Evolutionary conservation across 192 early-diverging fungal genomes (phyloP).

Genomic region (Lobosporangium transversale): DNA sequence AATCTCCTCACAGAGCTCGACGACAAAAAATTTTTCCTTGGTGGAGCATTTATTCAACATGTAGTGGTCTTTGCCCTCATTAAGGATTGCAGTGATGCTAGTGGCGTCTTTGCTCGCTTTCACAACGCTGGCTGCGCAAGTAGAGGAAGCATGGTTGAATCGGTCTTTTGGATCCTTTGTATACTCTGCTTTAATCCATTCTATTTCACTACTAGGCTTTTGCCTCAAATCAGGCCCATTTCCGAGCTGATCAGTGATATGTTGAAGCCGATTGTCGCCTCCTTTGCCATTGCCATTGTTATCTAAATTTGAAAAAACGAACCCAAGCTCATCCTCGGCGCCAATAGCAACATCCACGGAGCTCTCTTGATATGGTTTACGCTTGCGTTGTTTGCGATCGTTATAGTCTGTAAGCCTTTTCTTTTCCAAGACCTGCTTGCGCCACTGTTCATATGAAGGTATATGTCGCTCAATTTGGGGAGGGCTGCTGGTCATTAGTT

Average conservation of each 20-base stretch:
- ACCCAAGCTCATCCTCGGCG: conserved; percentile 42
- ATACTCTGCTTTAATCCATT: conserved; percentile 48
- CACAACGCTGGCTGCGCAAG: conserved; percentile 92
- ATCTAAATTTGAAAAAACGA: conserved; percentile 41
- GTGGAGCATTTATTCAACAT: conserved; percentile 92
- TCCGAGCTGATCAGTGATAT: conserved; percentile 16
- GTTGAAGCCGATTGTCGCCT: conserved; percentile 23
- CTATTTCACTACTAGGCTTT: neutral
- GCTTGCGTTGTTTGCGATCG: conserved; percentile 40
- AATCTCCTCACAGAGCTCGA: conserved; percentile 95
- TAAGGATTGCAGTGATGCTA: conserved; percentile 82
- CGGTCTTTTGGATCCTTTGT: conserved; percentile 78
- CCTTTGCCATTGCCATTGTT: conserved; percentile 19
- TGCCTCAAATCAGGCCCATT: conserved; percentile 32
- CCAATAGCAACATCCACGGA: conserved; percentile 42
- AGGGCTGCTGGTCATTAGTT: neutral
- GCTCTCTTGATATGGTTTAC: conserved; percentile 48
- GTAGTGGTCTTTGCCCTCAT: conserved; percentile 93
- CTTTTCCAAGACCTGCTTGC: conserved; percentile 44
- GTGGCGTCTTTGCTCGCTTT: conserved; percentile 87
- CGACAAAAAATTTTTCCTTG: conserved; percentile 81
- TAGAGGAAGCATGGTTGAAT: conserved; percentile 96
- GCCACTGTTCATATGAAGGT: conserved; percentile 49
- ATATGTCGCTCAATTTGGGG: conserved; percentile 25
- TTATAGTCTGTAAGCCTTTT: conserved; percentile 25